Base-by-base conservation (phyloP, 257 asterid genomes). In the Solanum ossicruentum region DNA sequence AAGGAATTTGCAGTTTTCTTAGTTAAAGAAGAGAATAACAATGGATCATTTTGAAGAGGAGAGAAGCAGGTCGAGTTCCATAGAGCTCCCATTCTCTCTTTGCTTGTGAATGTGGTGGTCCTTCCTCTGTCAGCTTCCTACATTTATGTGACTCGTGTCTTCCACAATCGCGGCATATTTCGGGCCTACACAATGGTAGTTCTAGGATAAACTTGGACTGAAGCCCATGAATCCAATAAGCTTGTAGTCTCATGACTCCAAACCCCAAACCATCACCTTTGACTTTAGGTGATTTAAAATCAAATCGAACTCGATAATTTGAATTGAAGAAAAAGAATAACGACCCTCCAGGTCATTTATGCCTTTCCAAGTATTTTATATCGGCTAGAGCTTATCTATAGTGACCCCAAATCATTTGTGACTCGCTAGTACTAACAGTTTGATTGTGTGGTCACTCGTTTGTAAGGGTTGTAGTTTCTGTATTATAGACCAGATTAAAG, bases 1-100 rank as follows among this genome's bases (percentile, higher is more conserved):
- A 86, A 60, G 57, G 85, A 54, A 6, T 56, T 10, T 6, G 85
- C 28, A 26, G n/a, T 81, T 45, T 41, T 86, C 58, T 28, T 88
- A 66, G 82, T 83, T 85, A 88, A 49, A 21, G 84, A 78, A 83
- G 88, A 81, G 69, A 87, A 82, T 18, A 61, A 71, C 15, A 87
- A 57, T 45, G 84, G 67, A 82, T 52, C 80, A 12, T 56, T 83
- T 83, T 83, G 88, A 67, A 85, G 12, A 23, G 88, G 87, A 82
- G 91, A 85, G 12, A 83, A 52, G 51, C 67, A 69, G 71, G 41
- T 78, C 81, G 55, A 55, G 83, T 75, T 75, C 82, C 82, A 84
- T 21, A 87, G 13, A 63, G 78, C 88, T 87, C 78, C 93, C 97
- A 92, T 92, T 83, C 52, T 21, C 84, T 77, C 23, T 52, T 12